These are phyloP conservation scores for Sextonia rubra DNA, from an alignment of 164 flowering plant genomes.

Conservation along the genomic window DNA sequence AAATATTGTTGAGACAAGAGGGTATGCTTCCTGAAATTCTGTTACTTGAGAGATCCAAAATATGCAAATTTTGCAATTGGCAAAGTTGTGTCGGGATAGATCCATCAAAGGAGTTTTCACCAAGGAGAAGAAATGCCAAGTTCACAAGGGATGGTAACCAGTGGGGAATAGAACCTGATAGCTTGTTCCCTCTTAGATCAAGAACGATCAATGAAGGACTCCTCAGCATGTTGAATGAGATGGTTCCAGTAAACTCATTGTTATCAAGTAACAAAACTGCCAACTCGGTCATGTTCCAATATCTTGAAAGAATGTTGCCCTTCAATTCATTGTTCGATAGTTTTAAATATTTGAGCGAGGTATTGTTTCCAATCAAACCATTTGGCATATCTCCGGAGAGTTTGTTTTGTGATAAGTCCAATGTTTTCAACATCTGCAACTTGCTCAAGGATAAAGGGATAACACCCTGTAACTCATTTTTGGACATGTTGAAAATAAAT, in stretches of 20 bases:
- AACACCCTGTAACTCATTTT: conserved; percentile 1
- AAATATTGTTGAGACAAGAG: not conserved
- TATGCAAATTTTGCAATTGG: not conserved
- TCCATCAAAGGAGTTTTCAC: not conserved
- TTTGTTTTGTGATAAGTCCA: not conserved
- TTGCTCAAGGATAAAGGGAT: not conserved
- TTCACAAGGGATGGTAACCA: not conserved
- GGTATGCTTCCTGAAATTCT: conserved; percentile 4
- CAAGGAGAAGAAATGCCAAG: not conserved
- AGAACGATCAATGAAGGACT: not conserved
- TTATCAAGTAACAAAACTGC: not conserved
- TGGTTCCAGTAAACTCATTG: not conserved
- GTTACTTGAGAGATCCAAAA: conserved; percentile 5
- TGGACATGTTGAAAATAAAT: not conserved
- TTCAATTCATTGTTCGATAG: too few species aligned
- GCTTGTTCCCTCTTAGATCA: not conserved
- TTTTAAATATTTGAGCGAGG: not conserved
- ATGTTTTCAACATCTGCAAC: not conserved
- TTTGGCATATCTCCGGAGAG: not conserved
- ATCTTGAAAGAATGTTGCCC: not conserved
- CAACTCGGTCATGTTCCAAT: not conserved
- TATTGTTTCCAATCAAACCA: not conserved
- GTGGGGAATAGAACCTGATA: not conserved
- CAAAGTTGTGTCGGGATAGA: not conserved
- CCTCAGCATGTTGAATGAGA: not conserved